Conservation (phyloP, 2,329 filamentous ascomycete genomes). For the Zymoseptoria brevis region DNA sequence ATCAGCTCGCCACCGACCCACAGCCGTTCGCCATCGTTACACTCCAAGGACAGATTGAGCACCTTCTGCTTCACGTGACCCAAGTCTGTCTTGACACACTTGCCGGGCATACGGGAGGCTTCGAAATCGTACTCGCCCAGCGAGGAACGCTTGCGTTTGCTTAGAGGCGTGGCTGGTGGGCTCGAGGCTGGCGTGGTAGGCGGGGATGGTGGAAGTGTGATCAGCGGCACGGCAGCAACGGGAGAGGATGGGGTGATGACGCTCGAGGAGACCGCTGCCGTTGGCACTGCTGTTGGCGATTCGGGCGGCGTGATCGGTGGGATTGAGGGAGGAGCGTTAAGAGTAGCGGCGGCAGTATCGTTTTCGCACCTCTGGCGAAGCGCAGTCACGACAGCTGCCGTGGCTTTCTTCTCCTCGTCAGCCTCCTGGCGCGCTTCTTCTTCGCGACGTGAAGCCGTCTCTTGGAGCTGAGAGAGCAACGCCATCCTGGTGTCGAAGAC, state of each 20-base stretch:
- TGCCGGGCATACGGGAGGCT: neutral
- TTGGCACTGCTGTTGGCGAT: neutral
- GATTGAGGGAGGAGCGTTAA: neutral
- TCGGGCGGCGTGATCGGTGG: neutral
- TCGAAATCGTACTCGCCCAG: neutral
- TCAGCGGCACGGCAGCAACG: neutral
- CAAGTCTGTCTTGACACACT: neutral
- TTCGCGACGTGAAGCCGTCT: neutral
- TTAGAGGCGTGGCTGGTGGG: neutral
- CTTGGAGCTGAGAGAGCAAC: neutral
- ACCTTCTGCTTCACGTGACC: neutral
- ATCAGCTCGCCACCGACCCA: neutral
- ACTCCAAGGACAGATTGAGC: neutral
- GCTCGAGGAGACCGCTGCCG: neutral
- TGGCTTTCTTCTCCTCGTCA: neutral
- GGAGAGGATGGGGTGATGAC: neutral
- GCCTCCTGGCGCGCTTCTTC: neutral
- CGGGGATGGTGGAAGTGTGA: neutral
- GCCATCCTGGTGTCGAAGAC: neutral
- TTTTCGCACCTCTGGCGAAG: neutral
- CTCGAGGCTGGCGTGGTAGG: neutral
- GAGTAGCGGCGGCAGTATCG: neutral
- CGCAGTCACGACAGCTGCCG: neutral
- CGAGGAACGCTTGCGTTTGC: neutral
- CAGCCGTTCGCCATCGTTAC: neutral